phyloP scores from a whole-genome alignment of 2,329 filamentous ascomycete species.

The Colletotrichum endophyticum region DNA sequence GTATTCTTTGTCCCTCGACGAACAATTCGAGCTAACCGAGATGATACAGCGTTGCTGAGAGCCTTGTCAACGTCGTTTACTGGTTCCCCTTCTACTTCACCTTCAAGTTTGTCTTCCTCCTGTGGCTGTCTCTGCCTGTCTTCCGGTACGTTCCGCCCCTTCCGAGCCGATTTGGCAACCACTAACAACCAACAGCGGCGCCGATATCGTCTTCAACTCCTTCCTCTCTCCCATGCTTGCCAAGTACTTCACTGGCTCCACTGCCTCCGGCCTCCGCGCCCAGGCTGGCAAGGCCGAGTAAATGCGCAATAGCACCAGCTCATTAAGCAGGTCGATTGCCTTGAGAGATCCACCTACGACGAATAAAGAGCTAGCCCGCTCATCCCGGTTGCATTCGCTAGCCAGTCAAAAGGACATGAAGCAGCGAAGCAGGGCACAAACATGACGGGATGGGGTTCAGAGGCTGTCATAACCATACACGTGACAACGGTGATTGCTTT shows the following conservation, averaged over 20 bases:
- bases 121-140: slow-evolving; percentile 96
- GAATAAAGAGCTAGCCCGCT: slow-evolving; percentile 10
- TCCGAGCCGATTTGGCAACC: not conserved
- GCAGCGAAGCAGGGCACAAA: slow-evolving; percentile 8
- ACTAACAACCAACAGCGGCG: slow-evolving; percentile 67
- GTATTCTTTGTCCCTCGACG: slow-evolving; percentile 26
- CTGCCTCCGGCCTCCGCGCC: slow-evolving; percentile 85
- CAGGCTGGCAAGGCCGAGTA: slow-evolving; percentile 82
- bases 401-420: slow-evolving; percentile 11
- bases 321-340: slow-evolving; percentile 16
- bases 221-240: slow-evolving; percentile 91
- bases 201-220: slow-evolving; percentile 95
- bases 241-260: slow-evolving; percentile 85
- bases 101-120: slow-evolving; percentile 97
- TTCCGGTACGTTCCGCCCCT: slow-evolving; percentile 74
- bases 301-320: slow-evolving; percentile 27
- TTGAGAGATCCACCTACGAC: slow-evolving; percentile 13
- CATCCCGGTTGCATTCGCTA: slow-evolving; percentile 2
- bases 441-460: not conserved
- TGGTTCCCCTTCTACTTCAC: slow-evolving; percentile 99
- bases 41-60: slow-evolving; percentile 71
- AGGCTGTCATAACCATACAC: slow-evolving; percentile 2
- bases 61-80: slow-evolving; percentile 83
- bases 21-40: not conserved
- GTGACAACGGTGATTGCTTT: slow-evolving; percentile 20